Base-by-base conservation (phyloP, 169 alveolate species). In the Blepharisma undulans region DNA sequence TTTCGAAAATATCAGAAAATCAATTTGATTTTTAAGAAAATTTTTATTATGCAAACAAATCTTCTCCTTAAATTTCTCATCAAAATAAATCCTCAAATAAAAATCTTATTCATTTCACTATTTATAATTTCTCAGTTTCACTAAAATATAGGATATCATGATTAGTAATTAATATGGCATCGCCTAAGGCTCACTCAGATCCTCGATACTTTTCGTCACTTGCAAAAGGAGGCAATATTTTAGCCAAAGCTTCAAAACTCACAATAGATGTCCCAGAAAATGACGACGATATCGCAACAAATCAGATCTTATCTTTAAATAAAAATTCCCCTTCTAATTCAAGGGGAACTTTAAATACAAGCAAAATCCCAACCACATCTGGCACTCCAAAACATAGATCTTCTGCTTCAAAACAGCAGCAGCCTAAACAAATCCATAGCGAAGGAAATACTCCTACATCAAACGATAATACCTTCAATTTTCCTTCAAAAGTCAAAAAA, bases 321-420 rank as follows among this genome's bases (percentile, higher is more conserved):
- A 79, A 79, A 32, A 79, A 79, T 33, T 79, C 87, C 71, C 87
- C 87, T 25, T 29, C 87, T 79, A 14, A 79, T 33, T 79, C 87
- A 21, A 79, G 61, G 34, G 87, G 34, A 21, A 79, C 87, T 29
- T 4, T 32, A 29, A 32, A 79, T 27, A 21, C 29, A 21, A 21
- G 29, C 34, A 79, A 79, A 79, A 32, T n/a, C 7, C 60, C 61
- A 4, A 22, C 30, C 7, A n/a, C 80, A 72, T 25, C 33, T 8
- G 29, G 29, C 16, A 29, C 80, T 29, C 80, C 80, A 25, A 72
- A 72, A 29, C 80, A 72, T 72, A 72, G 10, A 72, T 12, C 12
- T 1, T 25, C 80, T 25, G 80, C 27, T 72, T 72, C 80, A 72
- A 25, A 22, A 7, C 33, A 22, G 10, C 80, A 72, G 29, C 80